Conservation (phyloP, 768 basidiomycete species). For the Lentinula lateritia region DNA sequence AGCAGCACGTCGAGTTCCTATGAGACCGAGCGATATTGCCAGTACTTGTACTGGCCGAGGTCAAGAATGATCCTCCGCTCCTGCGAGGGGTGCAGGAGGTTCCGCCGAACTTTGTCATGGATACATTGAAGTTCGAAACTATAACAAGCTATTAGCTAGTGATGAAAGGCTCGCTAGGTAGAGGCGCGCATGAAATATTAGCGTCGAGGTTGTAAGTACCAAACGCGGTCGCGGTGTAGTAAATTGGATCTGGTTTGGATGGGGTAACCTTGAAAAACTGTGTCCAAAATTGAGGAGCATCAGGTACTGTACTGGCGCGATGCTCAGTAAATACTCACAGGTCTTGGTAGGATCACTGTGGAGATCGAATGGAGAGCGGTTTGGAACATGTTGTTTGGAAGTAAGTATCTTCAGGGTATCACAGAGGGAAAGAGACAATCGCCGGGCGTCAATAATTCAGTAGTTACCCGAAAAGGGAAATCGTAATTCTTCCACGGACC, state of each 20-base stretch:
- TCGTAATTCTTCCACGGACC: neutral
- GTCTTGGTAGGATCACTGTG: conserved; percentile 1
- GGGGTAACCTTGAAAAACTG: conserved; percentile 3
- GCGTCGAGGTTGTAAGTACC: neutral
- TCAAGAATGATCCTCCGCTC: neutral
- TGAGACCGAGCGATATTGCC: neutral
- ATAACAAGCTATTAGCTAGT: neutral
- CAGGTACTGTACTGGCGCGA: too few relatives aligned
- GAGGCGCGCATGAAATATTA: neutral
- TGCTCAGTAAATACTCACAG: neutral
- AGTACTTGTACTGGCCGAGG: neutral
- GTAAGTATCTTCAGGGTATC: neutral
- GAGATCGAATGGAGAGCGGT: neutral
- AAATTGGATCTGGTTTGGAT: conserved; percentile 4
- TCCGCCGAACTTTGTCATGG: neutral
- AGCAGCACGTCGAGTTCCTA: neutral
- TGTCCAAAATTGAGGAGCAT: neutral
- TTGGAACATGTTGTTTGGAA: neutral
- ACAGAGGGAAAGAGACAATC: neutral
- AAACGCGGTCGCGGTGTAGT: conserved; percentile 1
- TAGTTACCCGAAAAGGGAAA: neutral
- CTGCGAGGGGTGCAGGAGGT: neutral
- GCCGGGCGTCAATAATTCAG: neutral
- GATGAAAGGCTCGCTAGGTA: neutral
- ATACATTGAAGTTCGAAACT: conserved; percentile 5